Evolutionary conservation across 2,329 filamentous ascomycete species (phyloP).

Genomic region (Aspergillus hiratsukae): DNA sequence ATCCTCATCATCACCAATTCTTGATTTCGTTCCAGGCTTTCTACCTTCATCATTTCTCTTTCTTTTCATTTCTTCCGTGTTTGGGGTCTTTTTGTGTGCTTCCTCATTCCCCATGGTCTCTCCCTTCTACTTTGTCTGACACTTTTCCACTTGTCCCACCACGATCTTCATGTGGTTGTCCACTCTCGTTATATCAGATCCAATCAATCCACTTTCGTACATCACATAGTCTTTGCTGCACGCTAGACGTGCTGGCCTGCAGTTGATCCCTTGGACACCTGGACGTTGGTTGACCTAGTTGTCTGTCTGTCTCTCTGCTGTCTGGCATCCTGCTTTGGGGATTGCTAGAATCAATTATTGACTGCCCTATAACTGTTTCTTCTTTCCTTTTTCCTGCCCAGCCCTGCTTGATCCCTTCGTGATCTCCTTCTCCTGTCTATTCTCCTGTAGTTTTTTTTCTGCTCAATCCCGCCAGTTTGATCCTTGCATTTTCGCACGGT

Average conservation of each 20-base stretch:
- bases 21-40: background rate
- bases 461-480: slow-evolving; percentile 1
- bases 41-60: slow-evolving; percentile 3
- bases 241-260: slow-evolving; percentile 19
- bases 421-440: slow-evolving; percentile 4
- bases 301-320: slow-evolving; percentile 1
- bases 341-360: slow-evolving; percentile 4
- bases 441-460: slow-evolving; percentile 1
- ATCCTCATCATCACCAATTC: slow-evolving; percentile 19
- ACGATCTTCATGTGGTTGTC: background rate
- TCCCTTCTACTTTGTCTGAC: background rate
- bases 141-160: background rate
- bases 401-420: slow-evolving; percentile 2
- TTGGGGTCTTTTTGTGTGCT: background rate
- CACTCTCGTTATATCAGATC: slow-evolving; percentile 1
- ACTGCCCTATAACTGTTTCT: slow-evolving; percentile 8
- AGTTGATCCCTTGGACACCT: slow-evolving; percentile 18
- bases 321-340: slow-evolving; percentile 2
- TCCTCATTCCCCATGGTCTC: background rate
- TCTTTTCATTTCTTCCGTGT: slow-evolving; percentile 1
- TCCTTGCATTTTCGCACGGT: slow-evolving; percentile 10
- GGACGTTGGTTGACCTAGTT: slow-evolving; percentile 6
- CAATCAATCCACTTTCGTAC: slow-evolving; percentile 5
- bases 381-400: background rate
- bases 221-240: slow-evolving; percentile 15